Evolutionary conservation across 2,329 filamentous ascomycete genomes (phyloP).

Genomic region (Cladosporium sp.): DNA sequence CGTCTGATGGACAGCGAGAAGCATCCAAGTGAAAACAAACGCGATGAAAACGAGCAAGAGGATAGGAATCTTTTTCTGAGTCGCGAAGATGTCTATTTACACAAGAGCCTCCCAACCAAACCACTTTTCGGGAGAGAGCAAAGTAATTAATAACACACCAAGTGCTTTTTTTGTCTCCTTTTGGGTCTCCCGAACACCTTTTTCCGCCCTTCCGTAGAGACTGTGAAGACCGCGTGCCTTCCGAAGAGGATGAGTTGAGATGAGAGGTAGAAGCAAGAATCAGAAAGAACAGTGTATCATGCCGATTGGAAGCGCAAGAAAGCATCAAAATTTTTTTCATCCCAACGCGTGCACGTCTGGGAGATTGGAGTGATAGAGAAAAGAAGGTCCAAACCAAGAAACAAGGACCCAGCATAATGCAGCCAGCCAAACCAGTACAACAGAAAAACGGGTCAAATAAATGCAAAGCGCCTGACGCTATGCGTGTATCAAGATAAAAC

Average conservation of each 20-base stretch:
- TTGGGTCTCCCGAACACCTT: background rate
- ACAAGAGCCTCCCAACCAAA: background rate
- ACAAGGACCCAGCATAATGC: background rate
- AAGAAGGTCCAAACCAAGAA: background rate
- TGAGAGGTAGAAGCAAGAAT: background rate
- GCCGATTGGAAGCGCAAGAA: background rate
- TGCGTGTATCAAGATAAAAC: background rate
- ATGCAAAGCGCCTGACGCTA: slow-evolving; percentile 1
- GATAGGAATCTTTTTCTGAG: background rate
- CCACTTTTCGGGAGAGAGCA: no score
- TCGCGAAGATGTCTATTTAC: background rate
- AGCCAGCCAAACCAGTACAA: background rate
- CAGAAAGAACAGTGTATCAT: background rate
- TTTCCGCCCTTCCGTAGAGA: background rate
- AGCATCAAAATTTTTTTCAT: background rate
- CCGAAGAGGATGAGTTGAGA: background rate
- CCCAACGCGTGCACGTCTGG: background rate
- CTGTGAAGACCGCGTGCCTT: background rate
- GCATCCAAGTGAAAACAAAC: no score
- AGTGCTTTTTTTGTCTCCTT: background rate
- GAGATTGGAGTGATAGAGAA: background rate
- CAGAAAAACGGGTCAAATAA: background rate
- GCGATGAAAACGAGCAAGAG: no score
- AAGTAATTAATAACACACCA: background rate
- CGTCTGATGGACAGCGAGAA: no score